Evolutionary conservation across 345 rosid genomes (phyloP), one percentile per base, ranked within the genome.

Genomic region (Corchorus capsularis): DNA sequence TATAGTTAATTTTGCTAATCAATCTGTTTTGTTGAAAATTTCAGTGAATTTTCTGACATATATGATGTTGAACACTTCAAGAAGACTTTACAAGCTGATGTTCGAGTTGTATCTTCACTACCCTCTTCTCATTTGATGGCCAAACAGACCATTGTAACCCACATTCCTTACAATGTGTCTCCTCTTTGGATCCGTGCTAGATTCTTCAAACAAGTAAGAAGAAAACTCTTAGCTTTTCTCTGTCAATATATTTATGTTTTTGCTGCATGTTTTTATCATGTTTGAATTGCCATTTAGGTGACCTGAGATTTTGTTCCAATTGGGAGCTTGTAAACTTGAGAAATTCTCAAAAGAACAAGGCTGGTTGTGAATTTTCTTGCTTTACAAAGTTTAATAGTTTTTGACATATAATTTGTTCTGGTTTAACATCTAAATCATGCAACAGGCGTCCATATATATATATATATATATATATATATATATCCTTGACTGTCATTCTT

Each of bases 101-200:
- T 92, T 54, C 62, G 92, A 53, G 80, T 90, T 67, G 93, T 89
- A 55, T 89, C 93, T 49, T 86, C 97, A 20, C 83, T 92, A 35
- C 97, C 97, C 6, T 92, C 94, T 1, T 83, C 89, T 43, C 92
- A 92, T 85, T 83, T 90, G 64, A 80, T 82, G 87, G 79, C 89
- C 20, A 86, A 84, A 73, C 93, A 87, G 75, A 72, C 89, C 16
- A 81, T 88, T 15, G 85, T 86, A 63, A 82, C 81, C 61, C 90
- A 86, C 75, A 80, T 90, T 76, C 97, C 94, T 7, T 79, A 78
- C 45, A 85, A 84, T 74, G 86, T 90, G 65, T 84, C 92, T 35
- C 94, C 97, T 0, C 78, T 79, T 76, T 92, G 97, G 97, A 83
- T 90, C 76, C 92, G 94, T 11, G 83, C 94, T 56, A 87, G 82